Evolutionary conservation across 2,329 filamentous ascomycete genomes (phyloP), one percentile per base, ranked within the genome.

Genomic region (Botryotinia convoluta): DNA sequence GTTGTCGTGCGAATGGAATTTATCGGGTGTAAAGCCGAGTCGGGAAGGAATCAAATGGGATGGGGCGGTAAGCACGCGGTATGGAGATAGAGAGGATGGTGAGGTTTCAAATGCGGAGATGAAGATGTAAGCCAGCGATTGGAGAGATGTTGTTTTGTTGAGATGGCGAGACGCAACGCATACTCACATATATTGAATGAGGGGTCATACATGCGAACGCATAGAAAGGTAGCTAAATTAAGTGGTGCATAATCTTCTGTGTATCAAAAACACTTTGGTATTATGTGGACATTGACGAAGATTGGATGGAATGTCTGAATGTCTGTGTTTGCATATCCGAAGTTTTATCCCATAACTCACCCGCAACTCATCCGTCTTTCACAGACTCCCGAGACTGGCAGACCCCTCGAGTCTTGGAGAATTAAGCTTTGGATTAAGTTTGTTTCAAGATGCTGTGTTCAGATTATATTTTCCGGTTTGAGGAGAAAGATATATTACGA

Each of bases 61-160:
- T 42, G 6, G 18, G 12, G 29, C 45, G 61, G 37, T 45, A 32
- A 64, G 61, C 42, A 12, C 20, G 26, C 16, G 16, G n/a, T 10
- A 48, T 54, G 44, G 64, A 54, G 32, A 51, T 26, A 20, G 44
- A 37, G 45, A 26, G 64, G 42, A 68, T 48, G n/a, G 26, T 20
- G 29, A 39, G 35, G 32, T 39, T 69, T 44, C 10, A 10, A 59
- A 26, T 45, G 20, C 51, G 32, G 45, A 39, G 26, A 42, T 22
- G 39, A n/a, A 64, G 22, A 26, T 45, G n/a, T 32, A 9, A 64
- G 39, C 2, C 3, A 22, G n/a, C 29, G 20, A 45, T 45, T 64
- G 62, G 42, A 16, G 42, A 64, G 29, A 64, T 35, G 29, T 22
- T 32, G 42, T 45, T 64, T 64, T 64, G 62, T 64, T 64, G 62